Evolutionary conservation across 2,329 filamentous ascomycete genomes (phyloP).

Genomic region (Stachybotrys chartarum): DNA sequence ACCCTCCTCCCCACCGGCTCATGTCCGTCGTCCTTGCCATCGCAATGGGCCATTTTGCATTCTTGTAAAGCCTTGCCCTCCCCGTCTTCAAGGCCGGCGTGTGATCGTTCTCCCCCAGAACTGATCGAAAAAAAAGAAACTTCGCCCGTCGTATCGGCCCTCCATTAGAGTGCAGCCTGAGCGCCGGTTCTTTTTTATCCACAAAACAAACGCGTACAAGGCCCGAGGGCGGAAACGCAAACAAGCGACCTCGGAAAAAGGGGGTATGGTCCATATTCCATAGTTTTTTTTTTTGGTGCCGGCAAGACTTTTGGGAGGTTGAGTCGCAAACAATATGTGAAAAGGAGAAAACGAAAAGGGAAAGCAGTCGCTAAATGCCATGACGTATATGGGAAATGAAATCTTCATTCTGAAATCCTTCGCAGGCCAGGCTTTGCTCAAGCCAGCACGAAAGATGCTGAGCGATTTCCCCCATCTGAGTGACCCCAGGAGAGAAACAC

Average conservation of each 20-base stretch:
- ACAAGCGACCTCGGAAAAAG: conserved; percentile 8
- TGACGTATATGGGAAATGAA: conserved; percentile 27
- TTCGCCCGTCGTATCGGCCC: background rate
- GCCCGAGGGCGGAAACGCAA: background rate
- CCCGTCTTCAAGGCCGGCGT: conserved; percentile 16
- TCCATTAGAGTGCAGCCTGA: background rate
- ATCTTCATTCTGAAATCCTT: conserved; percentile 25
- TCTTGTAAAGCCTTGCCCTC: conserved; percentile 20
- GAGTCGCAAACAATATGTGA: conserved; percentile 19
- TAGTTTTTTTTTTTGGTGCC: conserved; percentile 33
- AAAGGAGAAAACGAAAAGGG: conserved; percentile 21
- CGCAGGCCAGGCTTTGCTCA: background rate
- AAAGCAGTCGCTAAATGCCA: conserved; percentile 39
- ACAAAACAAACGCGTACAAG: conserved; percentile 12
- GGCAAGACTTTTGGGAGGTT: conserved; percentile 26
- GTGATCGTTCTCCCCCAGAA: conserved; percentile 16
- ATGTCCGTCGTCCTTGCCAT: conserved; percentile 16
- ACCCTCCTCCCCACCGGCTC: conserved; percentile 12
- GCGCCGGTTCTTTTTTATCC: conserved; percentile 3
- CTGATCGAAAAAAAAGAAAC: conserved; percentile 8
- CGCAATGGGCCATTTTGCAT: conserved; percentile 21
- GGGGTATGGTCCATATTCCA: conserved; percentile 29
- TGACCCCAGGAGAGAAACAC: too few relatives aligned
- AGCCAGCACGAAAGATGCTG: background rate
- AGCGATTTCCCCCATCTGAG: too few relatives aligned